Base-by-base conservation (phyloP, 345 rosid genomes). In the Sonneratia alba region DNA sequence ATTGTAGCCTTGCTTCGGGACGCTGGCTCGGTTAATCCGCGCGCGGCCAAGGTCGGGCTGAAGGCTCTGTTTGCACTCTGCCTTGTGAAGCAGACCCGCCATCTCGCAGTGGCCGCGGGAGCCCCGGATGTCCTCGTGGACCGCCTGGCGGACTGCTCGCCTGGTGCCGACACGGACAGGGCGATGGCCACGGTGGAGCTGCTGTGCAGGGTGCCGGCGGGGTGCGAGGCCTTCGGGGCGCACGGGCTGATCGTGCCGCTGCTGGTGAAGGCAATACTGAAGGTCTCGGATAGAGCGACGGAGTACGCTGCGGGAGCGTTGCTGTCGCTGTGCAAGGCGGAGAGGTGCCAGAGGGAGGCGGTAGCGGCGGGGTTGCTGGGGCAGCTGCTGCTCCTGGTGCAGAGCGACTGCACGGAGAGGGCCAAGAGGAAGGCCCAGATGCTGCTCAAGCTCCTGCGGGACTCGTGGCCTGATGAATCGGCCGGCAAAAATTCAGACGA, bases 341-440 rank as follows among this genome's bases (percentile, higher is more conserved):
- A 88, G 73, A 70, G 68, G 74, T 79, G 92, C 77, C 91, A 85
- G 76, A 70, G 71, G 72, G 97, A 95, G 71, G 99, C 99, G 15
- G 98, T 87, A 70, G 71, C 76, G 75, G 98, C 90, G 34, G 98
- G 99, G 4, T 74, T 95, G 69, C 69, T 95, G 86, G 87, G 89
- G 62, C 99, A 90, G 89, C 70, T 92, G 81, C 59, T 95, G 74
- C 77, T 95, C 19, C 65, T 95, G 69, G 97, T 92, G 75, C 99
- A 95, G 79, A 90, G 97, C 64, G 96, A 92, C 36, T 95, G 99
- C 77, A 92, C 98, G 84, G 97, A 87, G 59, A 81, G 99, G 49
- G 99, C 99, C 1, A 95, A 95, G 86, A 80, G 97, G 79, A 95
- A 95, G 82, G 97, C 99, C 10, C 99, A 92, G 85, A 74, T 85